Evolutionary conservation across 257 asterid species (phyloP).

Genomic region (Solanum bulbocastanum): DNA sequence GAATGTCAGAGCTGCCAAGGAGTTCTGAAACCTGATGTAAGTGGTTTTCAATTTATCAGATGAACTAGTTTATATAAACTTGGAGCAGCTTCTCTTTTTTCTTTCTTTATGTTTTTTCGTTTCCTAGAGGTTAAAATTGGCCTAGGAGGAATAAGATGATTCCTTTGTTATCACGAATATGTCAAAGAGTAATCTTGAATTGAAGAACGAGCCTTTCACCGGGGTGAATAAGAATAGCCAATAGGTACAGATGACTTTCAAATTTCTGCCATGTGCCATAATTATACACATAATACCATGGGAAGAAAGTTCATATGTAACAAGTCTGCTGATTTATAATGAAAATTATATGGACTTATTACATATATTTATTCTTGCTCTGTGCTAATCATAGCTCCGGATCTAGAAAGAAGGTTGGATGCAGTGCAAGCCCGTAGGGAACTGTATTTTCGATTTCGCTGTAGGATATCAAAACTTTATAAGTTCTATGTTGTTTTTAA

Average conservation of each 20-base stretch:
- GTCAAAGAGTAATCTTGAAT: background rate
- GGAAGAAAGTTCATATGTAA: background rate
- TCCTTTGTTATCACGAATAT: background rate
- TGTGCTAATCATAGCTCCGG: background rate
- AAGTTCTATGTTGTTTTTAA: background rate
- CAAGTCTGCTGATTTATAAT: background rate
- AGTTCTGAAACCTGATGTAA: slow-evolving; percentile 83
- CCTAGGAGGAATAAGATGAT: background rate
- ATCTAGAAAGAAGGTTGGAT: background rate
- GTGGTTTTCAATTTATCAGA: slow-evolving; percentile 5
- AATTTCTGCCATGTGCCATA: background rate
- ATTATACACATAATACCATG: background rate
- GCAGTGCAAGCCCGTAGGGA: background rate
- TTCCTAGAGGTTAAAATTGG: background rate
- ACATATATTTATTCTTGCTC: background rate
- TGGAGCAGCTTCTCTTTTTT: background rate
- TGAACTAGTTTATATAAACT: background rate
- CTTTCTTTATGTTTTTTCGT: background rate
- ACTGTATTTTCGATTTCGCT: background rate
- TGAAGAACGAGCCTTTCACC: background rate
- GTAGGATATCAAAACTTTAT: background rate
- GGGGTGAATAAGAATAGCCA: background rate
- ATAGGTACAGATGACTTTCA: background rate
- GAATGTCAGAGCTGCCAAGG: slow-evolving; percentile 64
- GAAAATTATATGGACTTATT: background rate